phyloP scores from a whole-genome alignment of 2,329 filamentous ascomycete species.

The Venturia carpophila region DNA sequence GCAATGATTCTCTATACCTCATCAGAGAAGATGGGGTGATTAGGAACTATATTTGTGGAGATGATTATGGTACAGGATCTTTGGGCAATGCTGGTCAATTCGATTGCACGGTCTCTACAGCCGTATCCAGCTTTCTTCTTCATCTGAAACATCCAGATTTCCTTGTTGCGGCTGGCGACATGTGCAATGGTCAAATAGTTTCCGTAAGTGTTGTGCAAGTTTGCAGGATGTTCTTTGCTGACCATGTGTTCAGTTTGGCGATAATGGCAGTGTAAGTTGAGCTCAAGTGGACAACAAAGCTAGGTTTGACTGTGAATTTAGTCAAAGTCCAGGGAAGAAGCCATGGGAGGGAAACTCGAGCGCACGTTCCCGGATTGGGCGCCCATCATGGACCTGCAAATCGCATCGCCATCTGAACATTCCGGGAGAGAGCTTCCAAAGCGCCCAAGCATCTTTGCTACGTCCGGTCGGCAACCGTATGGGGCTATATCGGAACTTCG shows the following conservation, averaged over 20 bases:
- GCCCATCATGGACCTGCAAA: slow-evolving; percentile 43
- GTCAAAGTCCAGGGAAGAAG: slow-evolving; percentile 1
- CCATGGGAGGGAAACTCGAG: background rate
- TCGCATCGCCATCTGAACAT: slow-evolving; percentile 26
- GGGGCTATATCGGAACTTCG: slow-evolving; percentile 39
- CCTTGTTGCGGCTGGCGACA: slow-evolving; percentile 71
- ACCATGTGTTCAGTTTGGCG: background rate
- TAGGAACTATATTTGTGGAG: slow-evolving; percentile 47
- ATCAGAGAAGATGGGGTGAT: slow-evolving; percentile 81
- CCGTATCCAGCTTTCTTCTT: slow-evolving; percentile 67
- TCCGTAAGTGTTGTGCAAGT: background rate
- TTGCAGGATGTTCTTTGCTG: background rate
- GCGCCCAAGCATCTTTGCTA: slow-evolving; percentile 24
- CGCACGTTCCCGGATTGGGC: slow-evolving; percentile 52
- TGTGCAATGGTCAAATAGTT: slow-evolving; percentile 57
- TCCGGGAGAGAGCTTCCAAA: slow-evolving; percentile 23
- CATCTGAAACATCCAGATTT: slow-evolving; percentile 60
- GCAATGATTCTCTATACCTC: slow-evolving; percentile 73
- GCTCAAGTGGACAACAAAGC: background rate
- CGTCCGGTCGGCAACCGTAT: slow-evolving; percentile 36
- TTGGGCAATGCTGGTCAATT: slow-evolving; percentile 51
- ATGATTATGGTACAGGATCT: slow-evolving; percentile 21
- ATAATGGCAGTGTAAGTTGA: background rate
- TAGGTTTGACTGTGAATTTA: background rate
- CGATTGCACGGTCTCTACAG: slow-evolving; percentile 67